Conservation (phyloP, 1,284 basidiomycete genomes). For the Ceratobasidium sp. region DNA sequence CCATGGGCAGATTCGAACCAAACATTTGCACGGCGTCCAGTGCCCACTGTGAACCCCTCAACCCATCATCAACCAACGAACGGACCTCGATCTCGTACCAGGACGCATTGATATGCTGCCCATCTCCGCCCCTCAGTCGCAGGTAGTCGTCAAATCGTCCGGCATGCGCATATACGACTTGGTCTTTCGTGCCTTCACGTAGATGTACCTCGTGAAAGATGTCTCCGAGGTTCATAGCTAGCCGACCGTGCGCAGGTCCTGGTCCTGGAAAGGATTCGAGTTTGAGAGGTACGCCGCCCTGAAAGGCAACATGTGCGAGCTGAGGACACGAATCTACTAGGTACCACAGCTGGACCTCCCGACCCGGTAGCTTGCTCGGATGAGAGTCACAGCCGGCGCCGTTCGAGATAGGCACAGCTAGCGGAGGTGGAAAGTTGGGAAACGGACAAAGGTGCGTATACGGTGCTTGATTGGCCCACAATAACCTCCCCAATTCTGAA, state of each 20-base stretch:
- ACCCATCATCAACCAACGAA: not conserved
- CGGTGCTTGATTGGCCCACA: not conserved
- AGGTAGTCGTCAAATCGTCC: constrained; percentile 3
- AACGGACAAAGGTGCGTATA: constrained; percentile 30
- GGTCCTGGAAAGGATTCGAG: constrained; percentile 17
- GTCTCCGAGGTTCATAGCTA: constrained; percentile 18
- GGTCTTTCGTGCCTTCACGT: not conserved
- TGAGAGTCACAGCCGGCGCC: not conserved
- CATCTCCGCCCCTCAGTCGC: not conserved
- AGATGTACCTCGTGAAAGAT: constrained; percentile 1
- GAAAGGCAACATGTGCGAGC: not conserved
- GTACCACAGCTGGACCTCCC: constrained; percentile 19
- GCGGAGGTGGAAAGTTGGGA: constrained; percentile 6
- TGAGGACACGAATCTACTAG: not conserved
- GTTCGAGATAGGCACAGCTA: not conserved
- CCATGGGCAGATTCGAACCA: not conserved
- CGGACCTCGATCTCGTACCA: not conserved
- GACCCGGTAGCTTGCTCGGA: not conserved
- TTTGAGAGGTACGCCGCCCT: constrained; percentile 19
- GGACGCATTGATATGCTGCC: not conserved
- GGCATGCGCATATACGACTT: not conserved
- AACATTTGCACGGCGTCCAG: not conserved
- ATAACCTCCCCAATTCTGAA: constrained; percentile 12
- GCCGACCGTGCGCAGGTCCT: constrained; percentile 13
- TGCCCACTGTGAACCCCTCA: not conserved